Base-by-base conservation (phyloP, 495 filamentous ascomycete species). In the Monascus purpureus region DNA sequence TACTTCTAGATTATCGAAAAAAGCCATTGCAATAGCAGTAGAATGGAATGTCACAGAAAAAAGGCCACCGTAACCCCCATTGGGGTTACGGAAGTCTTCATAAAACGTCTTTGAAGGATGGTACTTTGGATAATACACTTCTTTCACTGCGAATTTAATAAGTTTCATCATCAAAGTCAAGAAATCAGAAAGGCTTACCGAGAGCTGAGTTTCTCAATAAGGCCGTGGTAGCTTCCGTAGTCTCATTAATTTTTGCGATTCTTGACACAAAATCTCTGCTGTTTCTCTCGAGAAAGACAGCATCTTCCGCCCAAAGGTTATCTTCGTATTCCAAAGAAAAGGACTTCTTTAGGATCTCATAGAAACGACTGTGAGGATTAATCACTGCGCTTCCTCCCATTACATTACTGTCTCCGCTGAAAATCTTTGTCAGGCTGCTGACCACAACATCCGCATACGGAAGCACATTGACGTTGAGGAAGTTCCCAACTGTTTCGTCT, bases 401-500 rank as follows among this genome's bases (percentile, higher is more conserved):
- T 32, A 97, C 90, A 55, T 97, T 96, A 52, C 82, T 84, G 52
- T 93, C 88, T 17, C 90, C 90, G 35, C 83, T 92, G 56, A 97
- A 97, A 29, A 95, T 77, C 55, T 97, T 97, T 3, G 90, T 95
- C 33, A 97, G 65, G 43, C 83, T 93, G 62, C 80, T 90, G 31
- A 88, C 88, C 12, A 93, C 83, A 9, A 95, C 68, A 55, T 97
- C 90, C 29, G 83, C 82, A 47, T 78, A 78, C 1, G 75, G 82
- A 2, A 97, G 69, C 2, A 96, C 82, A 49, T 95, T 80, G 36
- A 97, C 78, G 43, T 97, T 97, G 35, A 93, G 69, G 41, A 95
- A 93, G 33, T 88, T 97, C 41, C 90, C 87, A 31, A 97, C 79
- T 2, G 90, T 96, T 52, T 97, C 90, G 56, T 97, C 90, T 13